Evolutionary conservation across 208 protist species (phyloP), one percentile per base, ranked within the genome.

Genomic region (Paratrypanosoma confusum): DNA sequence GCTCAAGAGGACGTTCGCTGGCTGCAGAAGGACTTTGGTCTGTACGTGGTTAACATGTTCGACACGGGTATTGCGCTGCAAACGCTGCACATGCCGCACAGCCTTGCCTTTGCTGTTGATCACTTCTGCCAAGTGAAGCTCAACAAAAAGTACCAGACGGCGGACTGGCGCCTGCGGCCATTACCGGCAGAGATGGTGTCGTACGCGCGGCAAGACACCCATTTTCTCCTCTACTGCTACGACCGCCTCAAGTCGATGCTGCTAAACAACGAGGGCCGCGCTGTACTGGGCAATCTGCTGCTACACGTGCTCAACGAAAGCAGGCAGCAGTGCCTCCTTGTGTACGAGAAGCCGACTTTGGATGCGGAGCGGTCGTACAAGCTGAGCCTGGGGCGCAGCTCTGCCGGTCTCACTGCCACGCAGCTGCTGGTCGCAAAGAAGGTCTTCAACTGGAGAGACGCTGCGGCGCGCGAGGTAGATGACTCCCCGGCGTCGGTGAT

Each of bases 11-110:
- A 99, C 65, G 71, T 99, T 16, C 57, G 96, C 5, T 99, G 97
- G 96, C 70, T 99, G 6, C 96, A 99, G 69, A 81, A 96, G 20
- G 97, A 99, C 64, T 98, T 99, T 67, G 86, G 90, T 4, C 52
- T 99, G 7, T 99, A 99, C 60, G 29, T 99, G 37, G 87, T 99
- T 23, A 99, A 99, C 63, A 81, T 98, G 53, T 98, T 98, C 54
- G 96, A 99, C 71, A 98, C 97, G 0, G 92, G 95, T 11, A 82
- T 97, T 41, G 96, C 96, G 0, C 63, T 92, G n/a, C 79, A 96
- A 42, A 73, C 86, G 16, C 69, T 99, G 3, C 81, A 93, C 42
- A 93, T 90, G 42, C 76, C 72, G 0, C 67, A 85, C 53, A 85
- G 90, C 22, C 71, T 98, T 4, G 90, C 93, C 23, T 97, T 96